Evolutionary conservation across 1,139 yeast genomes (phyloP).

Genomic region (Nakaseomyces uthaithaninus): DNA sequence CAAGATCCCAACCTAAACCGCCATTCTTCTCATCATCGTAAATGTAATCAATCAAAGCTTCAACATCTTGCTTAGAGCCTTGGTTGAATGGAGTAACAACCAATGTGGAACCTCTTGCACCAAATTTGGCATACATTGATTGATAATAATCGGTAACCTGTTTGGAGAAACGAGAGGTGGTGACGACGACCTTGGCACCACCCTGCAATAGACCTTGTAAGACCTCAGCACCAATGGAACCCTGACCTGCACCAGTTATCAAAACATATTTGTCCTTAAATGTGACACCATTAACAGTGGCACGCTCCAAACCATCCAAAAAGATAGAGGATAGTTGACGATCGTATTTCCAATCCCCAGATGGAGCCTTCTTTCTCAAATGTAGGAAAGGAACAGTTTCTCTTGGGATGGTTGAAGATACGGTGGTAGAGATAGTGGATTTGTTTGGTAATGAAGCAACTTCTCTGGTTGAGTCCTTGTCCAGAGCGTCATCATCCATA

Average conservation of each 20-base stretch:
- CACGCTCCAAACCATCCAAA: slow-evolving; percentile 84
- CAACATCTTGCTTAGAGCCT: slow-evolving; percentile 91
- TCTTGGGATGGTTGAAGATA: slow-evolving; percentile 63
- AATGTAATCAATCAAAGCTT: slow-evolving; percentile 74
- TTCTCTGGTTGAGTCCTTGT: slow-evolving; percentile 63
- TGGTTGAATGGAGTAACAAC: slow-evolving; percentile 98
- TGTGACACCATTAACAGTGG: slow-evolving; percentile 87
- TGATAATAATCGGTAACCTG: slow-evolving; percentile 94
- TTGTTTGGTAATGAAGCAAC: slow-evolving; percentile 74
- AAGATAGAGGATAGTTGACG: slow-evolving; percentile 66
- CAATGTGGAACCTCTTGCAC: slow-evolving; percentile 85
- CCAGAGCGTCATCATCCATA: slow-evolving; percentile 36
- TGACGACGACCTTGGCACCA: slow-evolving; percentile 95
- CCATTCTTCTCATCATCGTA: slow-evolving; percentile 75
- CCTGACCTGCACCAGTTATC: slow-evolving; percentile 97
- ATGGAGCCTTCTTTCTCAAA: slow-evolving; percentile 64
- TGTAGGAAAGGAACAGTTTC: slow-evolving; percentile 94
- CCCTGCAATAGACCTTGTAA: slow-evolving; percentile 92
- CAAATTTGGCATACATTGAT: slow-evolving; percentile 82
- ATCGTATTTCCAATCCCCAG: slow-evolving; percentile 80
- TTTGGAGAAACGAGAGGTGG: slow-evolving; percentile 92
- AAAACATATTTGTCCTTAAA: slow-evolving; percentile 84
- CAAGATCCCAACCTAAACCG: slow-evolving; percentile 97
- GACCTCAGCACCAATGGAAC: slow-evolving; percentile 96
- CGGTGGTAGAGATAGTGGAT: slow-evolving; percentile 63